phyloP scores from a whole-genome alignment of 2,329 filamentous ascomycete genomes.

The Cadophora gregata region DNA sequence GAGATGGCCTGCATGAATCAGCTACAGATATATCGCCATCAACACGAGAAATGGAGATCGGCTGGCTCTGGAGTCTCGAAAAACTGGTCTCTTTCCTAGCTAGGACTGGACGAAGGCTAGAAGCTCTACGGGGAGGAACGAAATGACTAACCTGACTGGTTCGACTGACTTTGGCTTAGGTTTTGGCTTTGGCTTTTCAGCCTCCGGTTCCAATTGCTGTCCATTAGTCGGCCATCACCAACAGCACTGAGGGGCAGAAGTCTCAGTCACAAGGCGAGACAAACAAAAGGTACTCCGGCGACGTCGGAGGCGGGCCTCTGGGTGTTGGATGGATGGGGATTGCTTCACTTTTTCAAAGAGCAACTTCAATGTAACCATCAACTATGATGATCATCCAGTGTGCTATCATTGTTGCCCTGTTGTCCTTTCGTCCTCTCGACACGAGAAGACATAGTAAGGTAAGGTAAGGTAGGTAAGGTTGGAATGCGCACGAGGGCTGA shows the following conservation, averaged over 20 bases:
- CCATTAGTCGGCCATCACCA: not conserved
- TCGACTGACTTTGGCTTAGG: not conserved
- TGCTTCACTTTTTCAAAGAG: not conserved
- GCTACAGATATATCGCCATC: slow-evolving; percentile 4
- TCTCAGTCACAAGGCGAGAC: slow-evolving; percentile 8
- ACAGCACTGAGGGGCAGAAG: slow-evolving; percentile 6
- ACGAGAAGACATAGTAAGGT: not conserved
- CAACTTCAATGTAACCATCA: not conserved
- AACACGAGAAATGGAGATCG: slow-evolving; percentile 1
- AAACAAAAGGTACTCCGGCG: not conserved
- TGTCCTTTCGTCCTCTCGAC: not conserved
- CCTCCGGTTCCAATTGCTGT: not conserved
- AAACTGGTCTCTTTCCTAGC: not conserved
- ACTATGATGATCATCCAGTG: not conserved
- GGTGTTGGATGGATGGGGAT: not conserved
- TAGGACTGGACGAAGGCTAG: not conserved
- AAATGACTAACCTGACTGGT: not conserved
- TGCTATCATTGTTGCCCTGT: not conserved
- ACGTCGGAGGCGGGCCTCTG: not conserved
- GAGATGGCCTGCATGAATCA: not conserved
- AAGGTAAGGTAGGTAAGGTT: not conserved
- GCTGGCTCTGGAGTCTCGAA: not conserved
- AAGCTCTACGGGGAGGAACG: not conserved
- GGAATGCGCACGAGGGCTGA: not conserved
- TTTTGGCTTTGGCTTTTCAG: not conserved